Percentiles rank a stretch among this genome's conserved stretches.
Evolutionary conservation across 306 rosid genomes (phyloP).

Genomic region (Cicer judaicum): DNA sequence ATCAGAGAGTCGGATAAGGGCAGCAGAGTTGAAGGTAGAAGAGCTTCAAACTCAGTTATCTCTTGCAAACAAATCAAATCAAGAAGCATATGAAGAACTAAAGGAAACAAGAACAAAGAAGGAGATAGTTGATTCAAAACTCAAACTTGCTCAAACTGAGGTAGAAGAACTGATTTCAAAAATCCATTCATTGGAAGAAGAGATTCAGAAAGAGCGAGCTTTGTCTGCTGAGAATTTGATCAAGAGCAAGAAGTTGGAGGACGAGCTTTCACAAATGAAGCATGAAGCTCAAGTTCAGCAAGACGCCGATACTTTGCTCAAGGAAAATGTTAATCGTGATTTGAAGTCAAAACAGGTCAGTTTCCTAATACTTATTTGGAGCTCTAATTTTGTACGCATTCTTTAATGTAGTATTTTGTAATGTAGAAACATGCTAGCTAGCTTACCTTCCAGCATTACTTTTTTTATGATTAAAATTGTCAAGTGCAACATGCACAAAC

Average conservation of each 20-base stretch:
- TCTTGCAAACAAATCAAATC: slow-evolving; percentile 54
- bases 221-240: slow-evolving; percentile 55
- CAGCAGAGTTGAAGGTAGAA: slow-evolving; percentile 53
- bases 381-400: background rate
- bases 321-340: slow-evolving; percentile 42
- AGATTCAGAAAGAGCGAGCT: slow-evolving; percentile 60
- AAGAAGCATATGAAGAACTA: slow-evolving; percentile 60
- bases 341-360: slow-evolving; percentile 74
- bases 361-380: slow-evolving; percentile 24
- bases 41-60: slow-evolving; percentile 61
- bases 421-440: slow-evolving; percentile 19
- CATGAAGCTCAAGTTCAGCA: slow-evolving; percentile 56
- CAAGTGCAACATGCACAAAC: slow-evolving; percentile 28
- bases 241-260: slow-evolving; percentile 60
- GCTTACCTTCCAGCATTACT: background rate
- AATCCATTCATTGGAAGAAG: slow-evolving; percentile 59
- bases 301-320: slow-evolving; percentile 48
- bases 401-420: slow-evolving; percentile 17
- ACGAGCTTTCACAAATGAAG: slow-evolving; percentile 62
- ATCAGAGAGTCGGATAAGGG: slow-evolving; percentile 52
- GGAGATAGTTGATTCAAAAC: slow-evolving; percentile 59
- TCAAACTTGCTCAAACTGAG: slow-evolving; percentile 52
- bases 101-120: slow-evolving; percentile 51
- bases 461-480: slow-evolving; percentile 15
- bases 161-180: slow-evolving; percentile 52